phyloP scores from a whole-genome alignment of 495 filamentous ascomycete genomes.

The Trichoderma gamsii region DNA sequence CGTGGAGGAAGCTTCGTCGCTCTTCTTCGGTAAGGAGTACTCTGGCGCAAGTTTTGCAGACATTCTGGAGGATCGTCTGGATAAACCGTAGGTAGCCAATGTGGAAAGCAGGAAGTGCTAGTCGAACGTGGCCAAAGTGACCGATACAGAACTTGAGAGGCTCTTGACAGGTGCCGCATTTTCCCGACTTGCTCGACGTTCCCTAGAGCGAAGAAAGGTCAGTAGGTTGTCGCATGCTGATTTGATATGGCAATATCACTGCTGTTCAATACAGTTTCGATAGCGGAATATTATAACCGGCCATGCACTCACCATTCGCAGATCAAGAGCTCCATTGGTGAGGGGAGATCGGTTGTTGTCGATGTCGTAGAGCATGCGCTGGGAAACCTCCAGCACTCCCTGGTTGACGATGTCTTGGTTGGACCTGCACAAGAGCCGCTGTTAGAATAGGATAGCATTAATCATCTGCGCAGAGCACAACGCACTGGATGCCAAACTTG shows the following conservation, averaged over 20 bases:
- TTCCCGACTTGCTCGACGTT: conserved; percentile 66
- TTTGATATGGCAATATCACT: not conserved
- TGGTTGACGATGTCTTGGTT: conserved; percentile 92
- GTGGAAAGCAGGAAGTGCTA: conserved; percentile 88
- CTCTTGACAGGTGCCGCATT: conserved; percentile 76
- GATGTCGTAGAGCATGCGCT: conserved; percentile 84
- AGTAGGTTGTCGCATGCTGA: conserved; percentile 22
- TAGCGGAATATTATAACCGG: no score
- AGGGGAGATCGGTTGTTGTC: conserved; percentile 63
- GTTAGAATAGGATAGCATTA: not conserved
- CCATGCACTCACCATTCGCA: conserved; percentile 50
- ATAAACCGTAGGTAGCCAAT: conserved; percentile 92
- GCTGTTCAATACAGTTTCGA: no score
- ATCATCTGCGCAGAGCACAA: not conserved
- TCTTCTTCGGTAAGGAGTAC: conserved; percentile 75
- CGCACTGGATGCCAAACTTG: conserved; percentile 87
- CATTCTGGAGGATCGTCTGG: conserved; percentile 79
- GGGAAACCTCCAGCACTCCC: conserved; percentile 84
- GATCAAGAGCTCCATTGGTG: conserved; percentile 77
- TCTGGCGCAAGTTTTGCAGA: conserved; percentile 82
- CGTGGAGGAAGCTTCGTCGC: conserved; percentile 62
- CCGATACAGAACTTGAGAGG: conserved; percentile 77
- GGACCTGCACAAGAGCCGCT: conserved; percentile 46
- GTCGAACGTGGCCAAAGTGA: conserved; percentile 86
- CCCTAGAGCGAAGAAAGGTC: conserved; percentile 40